Evolutionary conservation across 2,329 filamentous ascomycete species (phyloP), one percentile per base, ranked within the genome.

Genomic region (Cytospora piceicola): DNA sequence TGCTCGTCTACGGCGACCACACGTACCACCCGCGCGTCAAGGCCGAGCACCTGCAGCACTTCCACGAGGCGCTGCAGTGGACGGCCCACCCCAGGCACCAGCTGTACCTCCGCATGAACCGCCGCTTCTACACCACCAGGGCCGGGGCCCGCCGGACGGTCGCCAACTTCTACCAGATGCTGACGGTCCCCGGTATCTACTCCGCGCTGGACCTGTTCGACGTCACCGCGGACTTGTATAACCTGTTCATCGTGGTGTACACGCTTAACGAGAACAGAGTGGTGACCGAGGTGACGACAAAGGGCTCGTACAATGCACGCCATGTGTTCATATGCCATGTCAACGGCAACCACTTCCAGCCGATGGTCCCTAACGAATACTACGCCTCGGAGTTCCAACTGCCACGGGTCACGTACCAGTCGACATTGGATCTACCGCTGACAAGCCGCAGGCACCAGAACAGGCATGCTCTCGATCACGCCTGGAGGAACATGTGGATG

Each of bases 201-300:
- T 71, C 70, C 4, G 72, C 71, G 6, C 71, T 73, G 2, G 69
- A 71, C 12, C 71, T 75, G 67, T 69, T 74, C 49, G 69, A 74
- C 61, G 63, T 78, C 6, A 77, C 74, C 0, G 75, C 76, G 1
- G 75, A 77, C 59, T 68, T 78, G 5, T 77, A 77, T 59, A 72
- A 73, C 8, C 65, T 77, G 12, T 74, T 72, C 62, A 60, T 77
- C 24, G 70, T 76, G 3, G 71, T 75, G 24, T 78, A 75, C 67
- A 73, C 71, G 17, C 69, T 68, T n/a, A 36, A 69, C 20, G 15
- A 39, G 1, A 17, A 22, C 14, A 20, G 29, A 12, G 52, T 57
- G 52, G 69, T 74, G 20, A 70, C 70, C 32, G 71, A 75, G 64
- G 71, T 74, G 51, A 71, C 69, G 30, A 67, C 73, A 11, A 71